Conservation (phyloP, 2,329 filamentous ascomycete species). For the Colletotrichum magnum region DNA sequence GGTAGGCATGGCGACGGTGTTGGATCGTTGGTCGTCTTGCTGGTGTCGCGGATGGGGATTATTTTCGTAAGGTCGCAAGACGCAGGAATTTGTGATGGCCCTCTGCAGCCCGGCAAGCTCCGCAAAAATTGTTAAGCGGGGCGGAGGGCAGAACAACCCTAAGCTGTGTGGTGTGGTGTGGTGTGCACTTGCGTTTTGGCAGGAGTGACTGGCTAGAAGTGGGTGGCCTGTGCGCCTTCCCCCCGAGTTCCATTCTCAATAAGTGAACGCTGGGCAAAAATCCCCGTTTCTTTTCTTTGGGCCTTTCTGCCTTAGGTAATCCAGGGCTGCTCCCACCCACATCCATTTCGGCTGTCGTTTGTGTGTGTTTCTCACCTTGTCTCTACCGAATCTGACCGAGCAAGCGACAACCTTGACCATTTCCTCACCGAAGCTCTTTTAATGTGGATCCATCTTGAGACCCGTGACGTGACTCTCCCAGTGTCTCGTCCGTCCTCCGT, state of each 20-base stretch:
- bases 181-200: not conserved
- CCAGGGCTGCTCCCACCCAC: not conserved
- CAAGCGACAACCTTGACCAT: too few relatives aligned
- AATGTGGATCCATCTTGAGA: not conserved
- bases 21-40: conserved; percentile 47
- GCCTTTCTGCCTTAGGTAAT: conserved; percentile 1
- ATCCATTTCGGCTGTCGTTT: not conserved
- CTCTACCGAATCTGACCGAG: not conserved
- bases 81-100: conserved; percentile 54
- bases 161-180: conserved; percentile 42
- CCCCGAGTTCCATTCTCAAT: too few relatives aligned
- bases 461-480: not conserved
- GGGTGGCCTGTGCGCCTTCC: conserved; percentile 7
- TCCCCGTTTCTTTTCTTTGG: not conserved
- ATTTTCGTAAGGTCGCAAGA: conserved; percentile 47
- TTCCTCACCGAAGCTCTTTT: conserved; percentile 5
- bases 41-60: conserved; percentile 54
- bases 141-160: conserved; percentile 58
- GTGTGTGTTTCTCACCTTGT: not conserved
- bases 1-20: conserved; percentile 66
- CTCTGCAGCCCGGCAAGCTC: conserved; percentile 52
- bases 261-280: too few relatives aligned
- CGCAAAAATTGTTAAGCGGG: conserved; percentile 54
- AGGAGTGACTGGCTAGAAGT: not conserved
- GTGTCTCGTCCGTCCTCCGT: not conserved